phyloP scores from a whole-genome alignment of 257 asterid genomes.

The Cynanchum wilfordii region DNA sequence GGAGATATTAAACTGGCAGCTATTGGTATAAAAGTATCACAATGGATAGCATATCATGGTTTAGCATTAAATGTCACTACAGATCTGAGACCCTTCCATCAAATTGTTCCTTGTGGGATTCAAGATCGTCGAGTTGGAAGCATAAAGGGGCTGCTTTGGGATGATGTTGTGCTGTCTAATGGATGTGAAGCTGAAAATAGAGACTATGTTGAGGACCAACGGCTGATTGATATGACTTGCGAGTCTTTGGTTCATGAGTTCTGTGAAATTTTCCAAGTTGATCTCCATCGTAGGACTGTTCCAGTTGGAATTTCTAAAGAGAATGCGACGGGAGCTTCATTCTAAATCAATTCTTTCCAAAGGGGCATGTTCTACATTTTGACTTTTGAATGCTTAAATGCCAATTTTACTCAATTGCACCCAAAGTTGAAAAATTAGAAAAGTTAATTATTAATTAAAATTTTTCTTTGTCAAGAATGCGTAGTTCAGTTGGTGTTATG shows the following conservation, averaged over 20 bases:
- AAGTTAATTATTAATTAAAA: too few species aligned
- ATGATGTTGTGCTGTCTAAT: constrained; percentile 19
- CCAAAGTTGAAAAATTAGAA: background rate
- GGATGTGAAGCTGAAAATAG: constrained; percentile 13
- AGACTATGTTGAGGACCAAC: constrained; percentile 25
- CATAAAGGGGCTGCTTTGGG: constrained; percentile 45
- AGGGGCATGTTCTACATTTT: background rate
- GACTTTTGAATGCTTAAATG: background rate
- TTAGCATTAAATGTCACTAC: constrained; percentile 78
- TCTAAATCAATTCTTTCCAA: background rate
- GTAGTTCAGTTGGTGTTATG: too few species aligned
- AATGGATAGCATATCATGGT: constrained; percentile 81
- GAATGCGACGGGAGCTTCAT: background rate
- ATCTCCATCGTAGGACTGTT: constrained; percentile 26
- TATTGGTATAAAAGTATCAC: constrained; percentile 65
- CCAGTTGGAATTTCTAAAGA: constrained; percentile 1
- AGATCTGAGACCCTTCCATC: constrained; percentile 50
- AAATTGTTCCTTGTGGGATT: constrained; percentile 81
- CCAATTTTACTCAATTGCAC: background rate
- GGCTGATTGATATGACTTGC: constrained; percentile 45
- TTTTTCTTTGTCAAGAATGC: too few species aligned
- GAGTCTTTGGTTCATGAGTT: constrained; percentile 52
- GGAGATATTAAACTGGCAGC: constrained; percentile 78
- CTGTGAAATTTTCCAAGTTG: constrained; percentile 64
- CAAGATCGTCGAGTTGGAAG: constrained; percentile 71